Evolutionary conservation across 805 yeast genomes (phyloP), one percentile per base, ranked within the genome.

Genomic region (Zygotorulaspora sp.): DNA sequence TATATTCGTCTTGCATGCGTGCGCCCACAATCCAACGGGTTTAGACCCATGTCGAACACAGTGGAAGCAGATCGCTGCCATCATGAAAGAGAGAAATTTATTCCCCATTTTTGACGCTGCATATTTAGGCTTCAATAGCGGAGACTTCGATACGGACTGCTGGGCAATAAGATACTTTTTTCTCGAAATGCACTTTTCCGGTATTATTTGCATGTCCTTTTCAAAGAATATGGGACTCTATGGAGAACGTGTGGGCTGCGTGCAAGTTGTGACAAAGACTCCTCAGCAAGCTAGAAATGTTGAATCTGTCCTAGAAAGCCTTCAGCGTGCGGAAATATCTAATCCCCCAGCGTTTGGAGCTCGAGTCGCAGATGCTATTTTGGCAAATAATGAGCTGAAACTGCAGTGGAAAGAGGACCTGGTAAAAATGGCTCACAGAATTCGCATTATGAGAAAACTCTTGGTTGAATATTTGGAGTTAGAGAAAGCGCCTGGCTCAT

Each of bases 11-110:
- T 71, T 84, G 45, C 94, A 84, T 61, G 89, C 90, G 19, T 83
- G 92, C 60, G 86, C 92, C 53, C 94, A 84, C 68, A 84, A 84
- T 69, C 94, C 94, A 41, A 84, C 94, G 27, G 94, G 94, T 52
- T 80, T 84, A 64, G 94, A 84, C 59, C 84, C 87, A 44, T 74
- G 80, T 18, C 61, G 68, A 20, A 81, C 73, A 49, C 83, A 84
- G 58, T 83, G 90, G 90, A 74, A 75, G 48, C 64, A 72, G 60
- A 80, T 84, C 30, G 68, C 80, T 55, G 72, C 75, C 30, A 72
- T 79, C 33, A 60, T 80, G 36, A 63, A 71, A 51, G 55, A 63
- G 37, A 77, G 74, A 61, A 66, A 70, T 37, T 75, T 80, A 45
- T 74, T 79, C 66, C 87, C 89, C 28, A 67, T 84, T 62, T 77